Evolutionary conservation across 768 basidiomycete species (phyloP).

Genomic region (Leccinum pellstonianum): DNA sequence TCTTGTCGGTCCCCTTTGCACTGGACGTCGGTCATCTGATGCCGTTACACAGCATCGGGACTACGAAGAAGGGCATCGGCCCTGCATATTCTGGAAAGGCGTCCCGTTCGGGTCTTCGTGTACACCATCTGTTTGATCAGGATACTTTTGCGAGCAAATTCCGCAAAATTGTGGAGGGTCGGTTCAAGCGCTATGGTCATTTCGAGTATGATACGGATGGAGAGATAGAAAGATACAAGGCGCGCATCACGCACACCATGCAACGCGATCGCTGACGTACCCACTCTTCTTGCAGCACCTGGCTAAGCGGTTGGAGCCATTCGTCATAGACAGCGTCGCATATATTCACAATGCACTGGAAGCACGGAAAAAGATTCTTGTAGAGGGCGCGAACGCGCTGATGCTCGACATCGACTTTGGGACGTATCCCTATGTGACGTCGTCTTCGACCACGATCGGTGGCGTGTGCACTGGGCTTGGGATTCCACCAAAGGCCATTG

Average conservation of each 20-base stretch:
- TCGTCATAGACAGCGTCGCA: conserved; percentile 83
- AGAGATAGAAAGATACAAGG: conserved; percentile 92
- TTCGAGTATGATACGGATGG: conserved; percentile 99
- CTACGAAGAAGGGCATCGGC: conserved; percentile 97
- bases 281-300: conserved; percentile 50
- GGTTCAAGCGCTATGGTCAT: conserved; percentile 96
- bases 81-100: conserved; percentile 98
- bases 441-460: conserved; percentile 89
- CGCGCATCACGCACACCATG: conserved; percentile 27
- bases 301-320: conserved; percentile 81
- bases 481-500: conserved; percentile 86
- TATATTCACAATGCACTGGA: conserved; percentile 82
- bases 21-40: neutral
- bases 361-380: conserved; percentile 75
- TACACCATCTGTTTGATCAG: conserved; percentile 94
- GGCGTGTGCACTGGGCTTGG: conserved; percentile 98
- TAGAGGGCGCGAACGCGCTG: conserved; percentile 97
- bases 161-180: conserved; percentile 91
- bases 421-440: conserved; percentile 97
- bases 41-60: conserved; percentile 71
- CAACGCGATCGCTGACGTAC: neutral
- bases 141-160: conserved; percentile 87
- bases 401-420: conserved; percentile 99
- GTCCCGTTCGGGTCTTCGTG: conserved; percentile 90
- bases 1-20: conserved; percentile 24